phyloP scores from a whole-genome alignment of 805 yeast genomes.

The Lachancea lanzarotensis region DNA sequence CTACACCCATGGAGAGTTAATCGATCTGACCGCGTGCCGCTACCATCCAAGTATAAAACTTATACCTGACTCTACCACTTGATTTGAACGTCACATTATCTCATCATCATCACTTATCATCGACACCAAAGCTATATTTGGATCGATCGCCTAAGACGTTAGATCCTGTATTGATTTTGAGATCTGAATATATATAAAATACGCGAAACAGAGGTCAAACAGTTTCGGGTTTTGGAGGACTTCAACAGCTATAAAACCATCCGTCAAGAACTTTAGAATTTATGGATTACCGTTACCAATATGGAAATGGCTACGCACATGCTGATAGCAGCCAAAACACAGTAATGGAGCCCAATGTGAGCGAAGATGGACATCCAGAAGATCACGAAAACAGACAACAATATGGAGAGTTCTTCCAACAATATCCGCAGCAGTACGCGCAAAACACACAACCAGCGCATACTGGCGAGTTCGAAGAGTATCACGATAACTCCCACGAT shows the following conservation, averaged over 20 bases:
- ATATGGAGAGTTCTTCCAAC: slow-evolving; percentile 19
- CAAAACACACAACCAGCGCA: background rate
- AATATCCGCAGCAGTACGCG: slow-evolving; percentile 8
- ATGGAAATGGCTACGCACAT: background rate
- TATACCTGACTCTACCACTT: too few relatives aligned
- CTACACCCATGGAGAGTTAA: too few relatives aligned
- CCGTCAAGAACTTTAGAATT: background rate
- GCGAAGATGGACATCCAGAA: background rate
- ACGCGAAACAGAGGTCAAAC: slow-evolving; percentile 2
- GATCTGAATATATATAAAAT: background rate
- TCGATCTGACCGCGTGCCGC: too few relatives aligned
- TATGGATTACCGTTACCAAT: slow-evolving; percentile 2
- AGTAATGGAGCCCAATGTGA: background rate
- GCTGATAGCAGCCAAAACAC: background rate
- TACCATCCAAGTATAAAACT: too few relatives aligned
- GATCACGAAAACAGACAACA: slow-evolving; percentile 5
- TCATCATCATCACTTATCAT: background rate
- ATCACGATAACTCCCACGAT: background rate
- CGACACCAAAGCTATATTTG: background rate
- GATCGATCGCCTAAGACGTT: background rate
- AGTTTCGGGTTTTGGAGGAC: too few relatives aligned
- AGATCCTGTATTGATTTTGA: background rate
- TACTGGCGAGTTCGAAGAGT: background rate
- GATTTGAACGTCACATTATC: too few relatives aligned
- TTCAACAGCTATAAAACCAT: background rate